A percentile compares a stretch with the other conserved stretches of the same genome.
These are phyloP conservation scores for Fistulina hepatica DNA, from an alignment of 1,284 basidiomycete genomes.

Conservation along the genomic window DNA sequence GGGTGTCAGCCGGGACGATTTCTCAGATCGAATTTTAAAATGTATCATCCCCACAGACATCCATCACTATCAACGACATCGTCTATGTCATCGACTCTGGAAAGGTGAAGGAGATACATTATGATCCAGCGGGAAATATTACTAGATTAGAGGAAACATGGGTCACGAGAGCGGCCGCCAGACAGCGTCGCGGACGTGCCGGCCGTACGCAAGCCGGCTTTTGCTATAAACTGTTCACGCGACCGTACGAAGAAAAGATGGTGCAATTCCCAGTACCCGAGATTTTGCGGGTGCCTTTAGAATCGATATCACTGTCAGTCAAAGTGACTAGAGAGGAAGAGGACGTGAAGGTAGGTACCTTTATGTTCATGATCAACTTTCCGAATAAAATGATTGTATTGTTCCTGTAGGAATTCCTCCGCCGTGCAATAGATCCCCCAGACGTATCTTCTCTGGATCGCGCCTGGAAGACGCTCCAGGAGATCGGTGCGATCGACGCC, in stretches of 20 bases:
- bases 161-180: conserved; percentile 72
- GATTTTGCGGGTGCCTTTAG: conserved; percentile 83
- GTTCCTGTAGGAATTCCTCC: conserved; percentile 45
- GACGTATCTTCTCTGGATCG: conserved; percentile 66
- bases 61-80: conserved; percentile 89
- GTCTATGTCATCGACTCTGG: conserved; percentile 81
- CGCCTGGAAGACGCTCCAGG: conserved; percentile 65
- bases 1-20: not conserved
- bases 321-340: conserved; percentile 74
- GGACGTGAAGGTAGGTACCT: conserved; percentile 58
- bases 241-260: conserved; percentile 65
- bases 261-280: conserved; percentile 72
- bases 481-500: conserved; percentile 68
- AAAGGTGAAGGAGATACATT: conserved; percentile 83
- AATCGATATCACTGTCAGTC: conserved; percentile 73
- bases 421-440: conserved; percentile 79
- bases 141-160: conserved; percentile 72
- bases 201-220: conserved; percentile 78
- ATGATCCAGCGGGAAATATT: conserved; percentile 68
- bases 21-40: conserved; percentile 1
- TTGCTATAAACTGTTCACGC: conserved; percentile 81
- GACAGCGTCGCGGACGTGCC: conserved; percentile 82
- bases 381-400: conserved; percentile 2
- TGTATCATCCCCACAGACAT: conserved; percentile 53
- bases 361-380: not conserved